Evolutionary conservation across 441 rosid species (phyloP).

Genomic region (Adansonia rubrostipa): DNA sequence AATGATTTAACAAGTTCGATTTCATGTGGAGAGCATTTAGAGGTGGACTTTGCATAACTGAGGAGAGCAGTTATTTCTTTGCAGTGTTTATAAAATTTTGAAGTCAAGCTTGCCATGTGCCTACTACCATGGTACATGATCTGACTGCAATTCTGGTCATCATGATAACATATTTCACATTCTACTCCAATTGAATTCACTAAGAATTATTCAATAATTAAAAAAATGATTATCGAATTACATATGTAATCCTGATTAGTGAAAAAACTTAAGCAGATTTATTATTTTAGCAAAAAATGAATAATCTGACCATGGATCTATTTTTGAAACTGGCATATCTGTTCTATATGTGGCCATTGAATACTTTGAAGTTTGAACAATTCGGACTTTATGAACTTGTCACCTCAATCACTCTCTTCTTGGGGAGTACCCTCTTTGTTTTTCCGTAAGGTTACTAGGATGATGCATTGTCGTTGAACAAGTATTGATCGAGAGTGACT

Average conservation of each 20-base stretch:
- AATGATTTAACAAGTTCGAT: background rate
- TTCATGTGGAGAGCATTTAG: background rate
- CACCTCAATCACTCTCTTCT: background rate
- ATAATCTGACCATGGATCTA: background rate
- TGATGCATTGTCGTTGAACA: background rate
- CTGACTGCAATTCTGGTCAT: background rate
- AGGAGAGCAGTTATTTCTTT: background rate
- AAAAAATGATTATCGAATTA: background rate
- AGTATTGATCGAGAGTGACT: background rate
- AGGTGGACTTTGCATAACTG: background rate
- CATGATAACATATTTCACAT: no score
- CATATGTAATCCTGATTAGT: background rate
- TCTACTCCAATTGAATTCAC: no score
- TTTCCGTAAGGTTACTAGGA: no score
- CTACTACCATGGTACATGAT: background rate
- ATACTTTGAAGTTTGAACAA: background rate
- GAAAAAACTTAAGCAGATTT: background rate
- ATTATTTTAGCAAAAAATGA: background rate
- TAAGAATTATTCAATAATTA: no score
- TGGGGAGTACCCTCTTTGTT: background rate
- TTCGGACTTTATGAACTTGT: background rate
- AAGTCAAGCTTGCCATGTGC: background rate
- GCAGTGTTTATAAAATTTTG: background rate
- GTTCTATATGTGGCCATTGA: background rate
- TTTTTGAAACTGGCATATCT: background rate